These are phyloP conservation scores for Saccharata proteae DNA, from an alignment of 2,329 filamentous ascomycete genomes.

Conservation along the genomic window DNA sequence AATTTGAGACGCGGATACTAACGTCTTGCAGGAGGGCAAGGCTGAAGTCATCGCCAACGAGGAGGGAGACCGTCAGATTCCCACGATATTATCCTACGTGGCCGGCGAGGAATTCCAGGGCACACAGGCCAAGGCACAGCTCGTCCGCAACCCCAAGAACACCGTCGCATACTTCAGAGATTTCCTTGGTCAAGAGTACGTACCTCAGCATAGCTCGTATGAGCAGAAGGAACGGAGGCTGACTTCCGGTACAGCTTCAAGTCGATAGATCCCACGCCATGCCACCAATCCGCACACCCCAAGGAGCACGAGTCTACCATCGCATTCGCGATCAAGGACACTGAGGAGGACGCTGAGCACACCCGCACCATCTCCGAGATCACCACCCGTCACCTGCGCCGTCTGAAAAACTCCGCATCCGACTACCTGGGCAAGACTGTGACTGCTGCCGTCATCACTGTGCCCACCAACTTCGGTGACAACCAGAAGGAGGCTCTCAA, in stretches of 20 bases:
- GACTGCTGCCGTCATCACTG: conserved; percentile 85
- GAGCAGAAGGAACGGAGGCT: no score
- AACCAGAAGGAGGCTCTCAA: conserved; percentile 72
- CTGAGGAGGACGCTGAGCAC: conserved; percentile 42
- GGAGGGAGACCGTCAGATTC: conserved; percentile 97
- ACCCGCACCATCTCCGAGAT: conserved; percentile 68
- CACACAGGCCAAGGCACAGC: conserved; percentile 85
- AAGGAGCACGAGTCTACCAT: conserved; percentile 59
- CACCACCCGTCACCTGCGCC: conserved; percentile 71
- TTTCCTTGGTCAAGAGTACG: conserved; percentile 85
- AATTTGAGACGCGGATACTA: background rate
- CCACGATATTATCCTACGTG: conserved; percentile 85
- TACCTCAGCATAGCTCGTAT: no score
- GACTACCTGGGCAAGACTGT: conserved; percentile 90
- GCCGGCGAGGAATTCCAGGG: conserved; percentile 95
- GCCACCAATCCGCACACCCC: conserved; percentile 86
- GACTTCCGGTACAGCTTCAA: conserved; percentile 52
- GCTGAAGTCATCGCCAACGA: conserved; percentile 98
- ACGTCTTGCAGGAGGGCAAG: conserved; percentile 59
- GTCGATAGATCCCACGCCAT: conserved; percentile 90
- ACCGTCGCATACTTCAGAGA: conserved; percentile 94
- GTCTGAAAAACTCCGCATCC: conserved; percentile 69
- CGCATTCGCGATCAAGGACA: conserved; percentile 75
- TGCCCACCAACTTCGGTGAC: conserved; percentile 87
- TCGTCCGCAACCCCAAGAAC: conserved; percentile 85